A percentile compares a stretch with the other conserved stretches of the same genome.
These are phyloP conservation scores for Aspergillus carlsbadensis DNA, from an alignment of 495 filamentous ascomycete species.

Conservation along the genomic window DNA sequence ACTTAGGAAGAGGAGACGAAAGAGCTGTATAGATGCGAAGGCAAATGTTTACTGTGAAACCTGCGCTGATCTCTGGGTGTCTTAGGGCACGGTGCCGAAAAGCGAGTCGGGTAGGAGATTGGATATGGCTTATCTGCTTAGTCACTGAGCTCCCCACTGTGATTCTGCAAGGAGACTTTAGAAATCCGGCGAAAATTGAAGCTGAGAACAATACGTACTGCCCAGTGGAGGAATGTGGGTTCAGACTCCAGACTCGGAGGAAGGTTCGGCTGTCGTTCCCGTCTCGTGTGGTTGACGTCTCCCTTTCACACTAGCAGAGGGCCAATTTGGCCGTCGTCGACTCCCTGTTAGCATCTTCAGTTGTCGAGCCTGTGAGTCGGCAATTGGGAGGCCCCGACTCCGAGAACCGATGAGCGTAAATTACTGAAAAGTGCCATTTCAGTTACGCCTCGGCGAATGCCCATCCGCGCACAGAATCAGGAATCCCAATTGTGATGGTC, in stretches of 20 bases:
- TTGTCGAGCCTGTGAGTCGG: neutral
- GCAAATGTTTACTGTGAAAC: neutral
- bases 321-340: neutral
- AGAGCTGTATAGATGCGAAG: neutral
- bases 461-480: neutral
- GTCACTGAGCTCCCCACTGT: slow-evolving; percentile 2
- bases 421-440: slow-evolving; percentile 4
- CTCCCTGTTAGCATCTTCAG: neutral
- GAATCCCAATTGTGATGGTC: neutral
- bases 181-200: neutral
- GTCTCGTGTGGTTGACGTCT: slow-evolving; percentile 5
- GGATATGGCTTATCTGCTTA: neutral
- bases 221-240: neutral
- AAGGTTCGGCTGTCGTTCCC: slow-evolving; percentile 2
- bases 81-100: slow-evolving; percentile 8
- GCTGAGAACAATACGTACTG: too few species aligned
- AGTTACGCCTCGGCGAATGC: slow-evolving; percentile 7
- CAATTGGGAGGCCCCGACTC: too few species aligned
- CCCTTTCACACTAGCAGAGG: too few species aligned
- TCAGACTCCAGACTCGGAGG: neutral
- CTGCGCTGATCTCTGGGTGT: neutral
- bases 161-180: slow-evolving; percentile 2
- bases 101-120: slow-evolving; percentile 2
- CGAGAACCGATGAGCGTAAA: neutral
- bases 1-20: neutral